phyloP scores from a whole-genome alignment of 2,329 filamentous ascomycete genomes.

The Trichophyton simii region DNA sequence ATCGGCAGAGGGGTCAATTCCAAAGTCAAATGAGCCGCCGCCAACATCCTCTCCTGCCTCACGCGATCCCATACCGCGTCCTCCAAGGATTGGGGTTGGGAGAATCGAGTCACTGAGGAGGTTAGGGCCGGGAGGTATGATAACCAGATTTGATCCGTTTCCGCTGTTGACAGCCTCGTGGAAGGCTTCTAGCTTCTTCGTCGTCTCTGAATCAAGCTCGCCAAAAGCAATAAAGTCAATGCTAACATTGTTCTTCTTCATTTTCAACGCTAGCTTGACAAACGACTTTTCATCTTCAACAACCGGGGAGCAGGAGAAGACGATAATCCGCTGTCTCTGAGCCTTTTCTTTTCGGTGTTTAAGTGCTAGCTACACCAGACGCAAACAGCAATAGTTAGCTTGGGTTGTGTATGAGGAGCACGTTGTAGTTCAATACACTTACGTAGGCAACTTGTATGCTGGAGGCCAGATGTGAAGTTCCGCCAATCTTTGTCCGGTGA shows the following conservation, averaged over 20 bases:
- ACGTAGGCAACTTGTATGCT: conserved; percentile 92
- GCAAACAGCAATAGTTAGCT: background rate
- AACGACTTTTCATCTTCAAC: conserved; percentile 81
- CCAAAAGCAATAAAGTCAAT: conserved; percentile 95
- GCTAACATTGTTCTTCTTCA: conserved; percentile 94
- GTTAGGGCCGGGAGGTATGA: conserved; percentile 81
- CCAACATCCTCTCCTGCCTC: conserved; percentile 43
- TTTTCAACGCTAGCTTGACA: conserved; percentile 82
- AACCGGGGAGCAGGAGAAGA: conserved; percentile 89
- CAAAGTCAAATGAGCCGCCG: conserved; percentile 61
- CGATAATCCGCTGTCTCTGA: conserved; percentile 90
- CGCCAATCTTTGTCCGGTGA: conserved; percentile 88
- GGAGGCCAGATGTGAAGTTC: conserved; percentile 75
- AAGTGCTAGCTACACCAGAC: conserved; percentile 59
- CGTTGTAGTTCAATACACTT: conserved; percentile 29
- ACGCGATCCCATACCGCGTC: conserved; percentile 49
- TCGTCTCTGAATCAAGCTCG: conserved; percentile 78
- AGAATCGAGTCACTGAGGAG: conserved; percentile 87
- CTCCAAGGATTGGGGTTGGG: conserved; percentile 76
- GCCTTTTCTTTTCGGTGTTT: conserved; percentile 98
- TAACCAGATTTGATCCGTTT: conserved; percentile 81
- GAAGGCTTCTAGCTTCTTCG: conserved; percentile 82
- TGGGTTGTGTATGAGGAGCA: no score
- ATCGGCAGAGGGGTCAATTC: conserved; percentile 80
- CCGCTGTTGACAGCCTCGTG: conserved; percentile 83